These are phyloP conservation scores for Uromyces viciae-fabae DNA, from an alignment of 1,284 basidiomycete genomes.

Conservation along the genomic window DNA sequence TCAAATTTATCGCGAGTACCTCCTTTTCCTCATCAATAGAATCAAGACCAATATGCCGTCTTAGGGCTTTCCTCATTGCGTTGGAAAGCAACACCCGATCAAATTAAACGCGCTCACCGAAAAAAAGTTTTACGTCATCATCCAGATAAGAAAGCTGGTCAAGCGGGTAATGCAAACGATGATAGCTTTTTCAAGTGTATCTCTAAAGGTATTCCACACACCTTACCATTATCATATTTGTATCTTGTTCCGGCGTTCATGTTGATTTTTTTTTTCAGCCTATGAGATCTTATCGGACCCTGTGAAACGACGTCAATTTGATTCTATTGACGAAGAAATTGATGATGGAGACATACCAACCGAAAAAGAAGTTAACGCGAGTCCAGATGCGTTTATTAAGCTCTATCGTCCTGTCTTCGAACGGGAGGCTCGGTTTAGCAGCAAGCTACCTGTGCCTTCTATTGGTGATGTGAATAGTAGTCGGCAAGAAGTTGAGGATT, in stretches of 20 bases:
- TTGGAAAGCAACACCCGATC: slow-evolving; percentile 79
- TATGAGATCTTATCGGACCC: slow-evolving; percentile 82
- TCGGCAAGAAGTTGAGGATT: slow-evolving; percentile 80
- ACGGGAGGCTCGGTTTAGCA: slow-evolving; percentile 83
- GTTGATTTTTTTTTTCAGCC: slow-evolving; percentile 56
- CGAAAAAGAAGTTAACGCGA: slow-evolving; percentile 63
- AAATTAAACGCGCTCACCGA: slow-evolving; percentile 95
- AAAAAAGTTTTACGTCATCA: slow-evolving; percentile 99
- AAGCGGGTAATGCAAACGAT: slow-evolving; percentile 73
- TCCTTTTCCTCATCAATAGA: slow-evolving; percentile 58
- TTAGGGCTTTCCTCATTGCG: slow-evolving; percentile 87
- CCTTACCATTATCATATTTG: neutral
- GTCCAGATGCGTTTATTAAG: slow-evolving; percentile 64
- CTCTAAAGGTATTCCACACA: slow-evolving; percentile 64
- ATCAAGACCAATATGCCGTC: slow-evolving; percentile 97
- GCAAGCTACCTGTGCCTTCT: slow-evolving; percentile 73
- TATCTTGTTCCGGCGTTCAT: neutral
- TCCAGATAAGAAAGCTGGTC: slow-evolving; percentile 92
- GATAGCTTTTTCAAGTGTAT: slow-evolving; percentile 99
- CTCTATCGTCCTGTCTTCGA: slow-evolving; percentile 75
- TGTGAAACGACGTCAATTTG: slow-evolving; percentile 89
- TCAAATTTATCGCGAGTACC: too few relatives aligned
- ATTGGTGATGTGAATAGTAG: slow-evolving; percentile 70
- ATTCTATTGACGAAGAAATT: slow-evolving; percentile 84
- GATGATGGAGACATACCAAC: slow-evolving; percentile 71